phyloP scores from a whole-genome alignment of 2,329 filamentous ascomycete species.

The Alternaria viburni region DNA sequence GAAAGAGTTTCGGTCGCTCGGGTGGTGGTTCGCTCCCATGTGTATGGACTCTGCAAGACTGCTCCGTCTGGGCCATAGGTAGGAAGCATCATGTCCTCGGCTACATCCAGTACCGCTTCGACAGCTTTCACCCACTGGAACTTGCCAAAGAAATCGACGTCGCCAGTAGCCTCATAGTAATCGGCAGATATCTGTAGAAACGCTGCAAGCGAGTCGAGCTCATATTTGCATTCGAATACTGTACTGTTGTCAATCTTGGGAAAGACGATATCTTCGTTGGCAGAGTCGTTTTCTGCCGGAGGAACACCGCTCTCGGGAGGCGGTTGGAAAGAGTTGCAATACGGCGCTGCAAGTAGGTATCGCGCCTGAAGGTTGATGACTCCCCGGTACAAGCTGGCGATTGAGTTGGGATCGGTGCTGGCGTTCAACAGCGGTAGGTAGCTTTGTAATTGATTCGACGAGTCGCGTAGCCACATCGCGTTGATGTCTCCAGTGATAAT shows the following conservation, averaged over 20 bases:
- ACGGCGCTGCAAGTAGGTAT: constrained; percentile 67
- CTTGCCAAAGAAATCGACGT: constrained; percentile 55
- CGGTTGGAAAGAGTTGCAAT: constrained; percentile 61
- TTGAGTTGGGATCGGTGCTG: constrained; percentile 61
- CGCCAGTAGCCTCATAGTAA: constrained; percentile 58
- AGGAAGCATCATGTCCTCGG: constrained; percentile 54
- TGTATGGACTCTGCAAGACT: constrained; percentile 54
- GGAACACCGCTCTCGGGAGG: constrained; percentile 55
- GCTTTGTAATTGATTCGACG: constrained; percentile 73
- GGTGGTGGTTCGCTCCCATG: constrained; percentile 52
- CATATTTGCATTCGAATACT: constrained; percentile 62
- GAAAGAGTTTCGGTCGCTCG: constrained; percentile 56
- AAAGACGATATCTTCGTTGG: constrained; percentile 50
- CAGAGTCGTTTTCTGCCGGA: constrained; percentile 48
- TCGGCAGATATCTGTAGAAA: constrained; percentile 58
- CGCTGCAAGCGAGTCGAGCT: constrained; percentile 59
- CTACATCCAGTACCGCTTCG: constrained; percentile 53
- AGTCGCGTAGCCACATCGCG: constrained; percentile 62
- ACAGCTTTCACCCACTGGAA: constrained; percentile 57
- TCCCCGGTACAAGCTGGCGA: constrained; percentile 72
- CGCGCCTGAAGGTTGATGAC: constrained; percentile 74
- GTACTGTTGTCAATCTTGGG: constrained; percentile 52
- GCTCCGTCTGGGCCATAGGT: constrained; percentile 57
- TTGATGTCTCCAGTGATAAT: constrained; percentile 66
- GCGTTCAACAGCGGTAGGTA: constrained; percentile 67